Evolutionary conservation across 2,329 filamentous ascomycete genomes (phyloP).

Genomic region (Diplodia seriata): DNA sequence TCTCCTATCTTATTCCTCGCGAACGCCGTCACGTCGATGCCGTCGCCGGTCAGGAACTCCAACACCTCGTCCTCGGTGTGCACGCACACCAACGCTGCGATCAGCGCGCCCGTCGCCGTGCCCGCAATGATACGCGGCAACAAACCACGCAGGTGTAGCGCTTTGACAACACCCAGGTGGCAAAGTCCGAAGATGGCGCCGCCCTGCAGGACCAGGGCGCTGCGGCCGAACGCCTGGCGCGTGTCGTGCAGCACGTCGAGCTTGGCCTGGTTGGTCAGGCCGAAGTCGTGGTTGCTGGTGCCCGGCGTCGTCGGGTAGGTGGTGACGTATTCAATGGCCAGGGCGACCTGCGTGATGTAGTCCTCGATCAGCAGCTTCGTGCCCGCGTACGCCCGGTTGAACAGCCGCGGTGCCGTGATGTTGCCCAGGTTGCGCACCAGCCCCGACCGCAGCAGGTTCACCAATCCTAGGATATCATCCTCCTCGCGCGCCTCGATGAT

Average conservation of each 20-base stretch:
- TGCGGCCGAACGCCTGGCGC: conserved; percentile 85
- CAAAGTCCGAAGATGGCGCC: conserved; percentile 91
- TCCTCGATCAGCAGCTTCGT: conserved; percentile 92
- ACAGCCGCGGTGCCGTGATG: conserved; percentile 81
- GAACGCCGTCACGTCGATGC: conserved; percentile 84
- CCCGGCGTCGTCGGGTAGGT: conserved; percentile 65
- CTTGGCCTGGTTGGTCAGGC: conserved; percentile 76
- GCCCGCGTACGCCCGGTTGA: conserved; percentile 83
- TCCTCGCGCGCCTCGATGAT: conserved; percentile 73
- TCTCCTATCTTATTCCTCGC: conserved; percentile 48
- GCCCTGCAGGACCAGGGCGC: conserved; percentile 84
- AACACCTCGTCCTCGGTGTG: conserved; percentile 87
- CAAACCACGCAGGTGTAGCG: conserved; percentile 78
- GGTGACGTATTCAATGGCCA: conserved; percentile 79
- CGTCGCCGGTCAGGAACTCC: conserved; percentile 75
- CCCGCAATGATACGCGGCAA: conserved; percentile 90
- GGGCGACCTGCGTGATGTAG: conserved; percentile 84
- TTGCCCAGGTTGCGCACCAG: conserved; percentile 86
- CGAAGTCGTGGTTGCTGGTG: conserved; percentile 49
- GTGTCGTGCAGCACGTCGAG: conserved; percentile 87
- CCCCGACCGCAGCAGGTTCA: conserved; percentile 80
- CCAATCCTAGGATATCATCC: conserved; percentile 74
- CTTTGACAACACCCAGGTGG: conserved; percentile 89
- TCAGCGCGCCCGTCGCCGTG: conserved; percentile 86
- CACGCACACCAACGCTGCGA: conserved; percentile 85